phyloP scores from a whole-genome alignment of 1,284 basidiomycete species.

The Trametes sp. region DNA sequence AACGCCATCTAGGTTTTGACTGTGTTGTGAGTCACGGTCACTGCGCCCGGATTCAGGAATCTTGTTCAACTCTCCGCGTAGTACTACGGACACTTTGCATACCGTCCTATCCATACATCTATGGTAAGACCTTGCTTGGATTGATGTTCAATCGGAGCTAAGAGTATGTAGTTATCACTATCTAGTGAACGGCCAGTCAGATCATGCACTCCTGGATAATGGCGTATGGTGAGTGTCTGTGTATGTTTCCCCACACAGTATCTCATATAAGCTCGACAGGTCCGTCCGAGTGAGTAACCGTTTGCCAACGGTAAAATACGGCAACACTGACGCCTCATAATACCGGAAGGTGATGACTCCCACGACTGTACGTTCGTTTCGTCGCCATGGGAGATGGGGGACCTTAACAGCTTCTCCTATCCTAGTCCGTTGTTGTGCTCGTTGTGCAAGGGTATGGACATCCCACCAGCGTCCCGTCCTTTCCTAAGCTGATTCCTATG shows the following conservation, averaged over 20 bases:
- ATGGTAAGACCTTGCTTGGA: neutral
- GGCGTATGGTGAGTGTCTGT: neutral
- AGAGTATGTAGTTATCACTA: neutral
- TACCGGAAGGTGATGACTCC: neutral
- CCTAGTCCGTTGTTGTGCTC: neutral
- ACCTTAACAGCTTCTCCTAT: neutral
- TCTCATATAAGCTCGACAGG: neutral
- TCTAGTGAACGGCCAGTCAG: neutral
- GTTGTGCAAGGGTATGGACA: neutral
- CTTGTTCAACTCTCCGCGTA: neutral
- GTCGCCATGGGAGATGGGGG: too few species aligned
- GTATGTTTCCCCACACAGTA: too few species aligned
- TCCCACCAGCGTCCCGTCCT: neutral
- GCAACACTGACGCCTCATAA: neutral
- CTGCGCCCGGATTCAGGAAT: neutral
- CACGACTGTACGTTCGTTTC: neutral
- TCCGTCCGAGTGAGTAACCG: neutral
- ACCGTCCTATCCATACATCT: neutral
- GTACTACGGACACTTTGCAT: neutral
- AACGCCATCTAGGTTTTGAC: neutral
- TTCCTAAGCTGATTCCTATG: neutral
- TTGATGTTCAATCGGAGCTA: neutral
- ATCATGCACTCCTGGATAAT: neutral
- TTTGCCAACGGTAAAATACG: neutral
- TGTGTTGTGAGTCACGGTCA: neutral